A percentile compares a stretch with the other conserved stretches of the same genome.
Evolutionary conservation across 2,329 filamentous ascomycete genomes (phyloP).

Genomic region (Arthrinium phaeospermum): DNA sequence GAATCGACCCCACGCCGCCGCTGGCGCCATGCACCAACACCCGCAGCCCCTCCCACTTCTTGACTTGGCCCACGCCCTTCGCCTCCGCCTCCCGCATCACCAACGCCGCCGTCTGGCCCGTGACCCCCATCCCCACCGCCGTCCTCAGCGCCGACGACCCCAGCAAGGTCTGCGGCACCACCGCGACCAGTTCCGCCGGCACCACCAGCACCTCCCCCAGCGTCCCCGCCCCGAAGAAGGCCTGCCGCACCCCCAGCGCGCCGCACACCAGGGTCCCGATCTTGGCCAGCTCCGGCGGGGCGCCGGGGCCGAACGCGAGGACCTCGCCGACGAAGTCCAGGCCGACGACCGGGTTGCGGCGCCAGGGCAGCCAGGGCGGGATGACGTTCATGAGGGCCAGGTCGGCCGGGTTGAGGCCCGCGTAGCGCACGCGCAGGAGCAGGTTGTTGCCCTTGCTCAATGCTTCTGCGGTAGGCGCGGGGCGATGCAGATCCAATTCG

Average conservation of each 20-base stretch:
- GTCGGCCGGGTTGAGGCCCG: conserved; percentile 26
- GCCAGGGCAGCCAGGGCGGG: conserved; percentile 24
- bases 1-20: conserved; percentile 24
- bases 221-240: conserved; percentile 22
- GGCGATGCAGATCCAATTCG: not conserved
- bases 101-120: conserved; percentile 24
- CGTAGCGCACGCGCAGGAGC: conserved; percentile 24
- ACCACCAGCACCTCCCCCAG: conserved; percentile 22
- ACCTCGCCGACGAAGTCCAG: conserved; percentile 25
- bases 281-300: not conserved
- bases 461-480: conserved; percentile 13
- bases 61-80: not conserved
- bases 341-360: conserved; percentile 19
- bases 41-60: not conserved
- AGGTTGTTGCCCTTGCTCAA: conserved; percentile 18
- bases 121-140: conserved; percentile 20
- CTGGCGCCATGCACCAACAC: conserved; percentile 25
- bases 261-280: conserved; percentile 22
- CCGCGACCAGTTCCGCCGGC: conserved; percentile 20
- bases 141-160: not conserved
- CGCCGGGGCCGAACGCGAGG: conserved; percentile 3
- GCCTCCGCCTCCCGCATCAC: conserved; percentile 20
- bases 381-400: conserved; percentile 19
- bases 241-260: conserved; percentile 22
- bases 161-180: not conserved